Percentiles rank a stretch among this genome's conserved stretches.
phyloP scores from a whole-genome alignment of 306 rosid genomes.

The Cicer judaicum region DNA sequence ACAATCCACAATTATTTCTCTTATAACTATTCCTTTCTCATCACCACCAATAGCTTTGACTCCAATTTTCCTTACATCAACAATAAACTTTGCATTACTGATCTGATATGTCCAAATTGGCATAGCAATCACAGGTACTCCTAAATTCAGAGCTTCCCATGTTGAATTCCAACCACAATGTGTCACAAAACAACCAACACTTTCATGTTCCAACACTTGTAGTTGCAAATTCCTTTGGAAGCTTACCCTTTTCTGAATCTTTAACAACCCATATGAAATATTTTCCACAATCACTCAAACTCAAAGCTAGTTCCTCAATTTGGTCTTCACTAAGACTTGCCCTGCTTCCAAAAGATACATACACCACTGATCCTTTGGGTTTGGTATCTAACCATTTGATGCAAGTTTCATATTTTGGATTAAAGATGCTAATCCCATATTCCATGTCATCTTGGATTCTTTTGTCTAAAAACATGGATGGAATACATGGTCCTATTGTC shows the following conservation, averaged over 20 bases:
- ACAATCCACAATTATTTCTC: background rate
- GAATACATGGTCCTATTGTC: conserved; percentile 21
- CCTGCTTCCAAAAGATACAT: conserved; percentile 11
- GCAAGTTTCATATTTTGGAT: conserved; percentile 2
- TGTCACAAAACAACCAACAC: background rate
- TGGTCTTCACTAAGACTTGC: conserved; percentile 14
- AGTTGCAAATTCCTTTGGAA: background rate
- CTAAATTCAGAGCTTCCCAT: conserved; percentile 1
- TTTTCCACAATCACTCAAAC: background rate
- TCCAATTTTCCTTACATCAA: conserved; percentile 17
- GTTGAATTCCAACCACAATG: conserved; percentile 30
- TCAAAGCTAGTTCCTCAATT: background rate
- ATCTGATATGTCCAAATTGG: conserved; percentile 26
- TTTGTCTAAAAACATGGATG: conserved; percentile 13
- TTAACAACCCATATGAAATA: conserved; percentile 18
- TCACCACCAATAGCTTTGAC: background rate
- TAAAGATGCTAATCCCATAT: background rate
- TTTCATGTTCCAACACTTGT: background rate
- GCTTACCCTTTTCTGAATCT: background rate
- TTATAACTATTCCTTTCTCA: background rate
- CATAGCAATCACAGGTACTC: background rate
- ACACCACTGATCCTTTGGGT: conserved; percentile 1
- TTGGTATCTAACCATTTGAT: conserved; percentile 17
- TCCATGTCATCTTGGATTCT: conserved; percentile 23
- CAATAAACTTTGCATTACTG: conserved; percentile 3